These are phyloP conservation scores for Pyrrhoderma noxium DNA, from an alignment of 1,284 basidiomycete genomes.

Conservation along the genomic window DNA sequence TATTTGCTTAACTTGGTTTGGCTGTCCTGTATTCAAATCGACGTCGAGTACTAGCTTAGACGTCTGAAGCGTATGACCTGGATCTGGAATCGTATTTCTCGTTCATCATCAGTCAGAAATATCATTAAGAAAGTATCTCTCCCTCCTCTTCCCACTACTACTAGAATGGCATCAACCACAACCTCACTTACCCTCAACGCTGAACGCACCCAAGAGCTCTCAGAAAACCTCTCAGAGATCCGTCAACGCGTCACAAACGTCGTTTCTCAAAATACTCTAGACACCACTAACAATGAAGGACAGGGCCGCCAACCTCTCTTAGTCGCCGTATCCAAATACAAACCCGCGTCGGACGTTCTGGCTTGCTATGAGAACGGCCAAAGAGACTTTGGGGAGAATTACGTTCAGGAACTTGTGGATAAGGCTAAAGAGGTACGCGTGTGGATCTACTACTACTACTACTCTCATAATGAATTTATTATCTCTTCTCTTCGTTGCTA, in stretches of 20 bases:
- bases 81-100: too few relatives aligned
- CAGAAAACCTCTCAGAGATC: slow-evolving; percentile 44
- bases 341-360: slow-evolving; percentile 82
- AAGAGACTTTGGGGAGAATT: slow-evolving; percentile 95
- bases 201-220: slow-evolving; percentile 42
- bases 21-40: too few relatives aligned
- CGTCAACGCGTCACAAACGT: slow-evolving; percentile 34
- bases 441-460: too few relatives aligned
- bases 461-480: not conserved
- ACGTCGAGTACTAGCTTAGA: too few relatives aligned
- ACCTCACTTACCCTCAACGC: not conserved
- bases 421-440: slow-evolving; percentile 75
- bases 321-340: slow-evolving; percentile 93
- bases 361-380: slow-evolving; percentile 78
- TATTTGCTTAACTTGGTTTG: too few relatives aligned
- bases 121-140: too few relatives aligned
- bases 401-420: slow-evolving; percentile 91
- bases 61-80: too few relatives aligned
- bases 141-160: too few relatives aligned
- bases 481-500: too few relatives aligned
- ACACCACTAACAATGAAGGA: slow-evolving; percentile 20
- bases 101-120: too few relatives aligned
- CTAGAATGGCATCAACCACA: too few relatives aligned
- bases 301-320: slow-evolving; percentile 38
- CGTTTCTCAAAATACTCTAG: slow-evolving; percentile 26